Percentiles rank a stretch among this genome's conserved stretches.
phyloP scores from a whole-genome alignment of 176 grass and related monocot species.

The Ampelocalamus luodianensis region DNA sequence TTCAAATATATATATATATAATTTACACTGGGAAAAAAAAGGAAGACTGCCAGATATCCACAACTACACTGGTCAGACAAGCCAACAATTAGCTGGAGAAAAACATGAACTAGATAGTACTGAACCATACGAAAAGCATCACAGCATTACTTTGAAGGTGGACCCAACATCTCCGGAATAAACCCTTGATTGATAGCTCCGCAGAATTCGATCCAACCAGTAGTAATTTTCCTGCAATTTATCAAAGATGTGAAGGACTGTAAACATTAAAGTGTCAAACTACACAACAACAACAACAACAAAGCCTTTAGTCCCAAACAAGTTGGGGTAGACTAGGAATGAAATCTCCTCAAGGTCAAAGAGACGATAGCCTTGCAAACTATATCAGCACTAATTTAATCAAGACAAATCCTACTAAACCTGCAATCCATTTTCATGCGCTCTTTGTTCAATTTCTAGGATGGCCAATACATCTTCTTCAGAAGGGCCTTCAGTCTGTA shows the following conservation, averaged over 20 bases:
- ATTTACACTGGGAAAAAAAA: neutral
- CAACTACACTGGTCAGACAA: conserved; percentile 16
- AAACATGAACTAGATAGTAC: conserved; percentile 3
- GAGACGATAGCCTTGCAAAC: too few species aligned
- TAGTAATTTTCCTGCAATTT: conserved; percentile 92
- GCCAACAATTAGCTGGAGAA: conserved; percentile 23
- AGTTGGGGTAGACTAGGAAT: too few species aligned
- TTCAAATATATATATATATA: conserved; percentile 1
- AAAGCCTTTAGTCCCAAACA: too few species aligned
- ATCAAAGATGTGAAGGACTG: conserved; percentile 28
- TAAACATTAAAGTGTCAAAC: conserved; percentile 32
- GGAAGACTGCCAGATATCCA: conserved; percentile 27
- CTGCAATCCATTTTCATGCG: conserved; percentile 98
- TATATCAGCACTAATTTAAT: conserved; percentile 28
- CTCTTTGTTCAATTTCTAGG: conserved; percentile 98
- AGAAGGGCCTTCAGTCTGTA: conserved; percentile 84
- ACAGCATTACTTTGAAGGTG: conserved; percentile 75
- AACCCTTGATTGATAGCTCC: conserved; percentile 94
- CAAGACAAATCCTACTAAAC: conserved; percentile 51
- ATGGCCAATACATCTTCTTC: conserved; percentile 81
- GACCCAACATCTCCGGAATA: conserved; percentile 83
- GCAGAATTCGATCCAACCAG: conserved; percentile 92
- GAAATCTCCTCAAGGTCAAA: too few species aligned
- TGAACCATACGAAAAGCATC: conserved; percentile 1
- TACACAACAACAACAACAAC: too few species aligned